Conservation (phyloP, 257 asterid species). For the Solanum chiquidenum region DNA sequence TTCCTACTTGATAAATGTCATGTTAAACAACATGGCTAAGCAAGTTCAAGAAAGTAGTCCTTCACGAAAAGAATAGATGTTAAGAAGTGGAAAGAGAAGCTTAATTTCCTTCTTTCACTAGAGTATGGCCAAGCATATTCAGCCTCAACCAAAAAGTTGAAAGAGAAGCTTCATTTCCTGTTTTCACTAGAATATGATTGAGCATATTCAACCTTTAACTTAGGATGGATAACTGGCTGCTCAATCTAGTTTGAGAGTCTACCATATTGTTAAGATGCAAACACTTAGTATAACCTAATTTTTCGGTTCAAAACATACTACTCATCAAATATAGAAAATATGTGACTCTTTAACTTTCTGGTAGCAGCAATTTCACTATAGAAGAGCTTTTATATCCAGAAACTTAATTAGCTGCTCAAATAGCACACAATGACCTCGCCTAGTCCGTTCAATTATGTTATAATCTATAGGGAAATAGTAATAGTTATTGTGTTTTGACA, state of each 20-base stretch:
- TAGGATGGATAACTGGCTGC: neutral
- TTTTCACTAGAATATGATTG: neutral
- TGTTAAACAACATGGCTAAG: neutral
- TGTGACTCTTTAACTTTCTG: neutral
- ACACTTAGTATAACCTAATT: neutral
- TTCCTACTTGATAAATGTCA: neutral
- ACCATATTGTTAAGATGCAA: neutral
- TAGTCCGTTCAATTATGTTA: neutral
- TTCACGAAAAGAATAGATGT: neutral
- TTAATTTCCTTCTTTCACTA: neutral
- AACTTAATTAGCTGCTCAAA: neutral
- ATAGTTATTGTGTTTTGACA: neutral
- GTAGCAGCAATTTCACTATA: neutral
- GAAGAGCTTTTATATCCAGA: neutral
- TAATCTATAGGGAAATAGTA: neutral
- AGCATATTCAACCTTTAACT: neutral
- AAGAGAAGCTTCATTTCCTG: neutral
- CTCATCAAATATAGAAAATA: neutral
- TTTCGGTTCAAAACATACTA: neutral
- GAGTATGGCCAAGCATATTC: neutral
- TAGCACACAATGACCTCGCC: neutral
- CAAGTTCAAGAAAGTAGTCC: neutral
- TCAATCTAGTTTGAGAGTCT: neutral
- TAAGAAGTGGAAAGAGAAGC: neutral
- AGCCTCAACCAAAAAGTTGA: neutral